Evolutionary conservation across 768 basidiomycete species (phyloP).

Genomic region (Tulasnella sp.): DNA sequence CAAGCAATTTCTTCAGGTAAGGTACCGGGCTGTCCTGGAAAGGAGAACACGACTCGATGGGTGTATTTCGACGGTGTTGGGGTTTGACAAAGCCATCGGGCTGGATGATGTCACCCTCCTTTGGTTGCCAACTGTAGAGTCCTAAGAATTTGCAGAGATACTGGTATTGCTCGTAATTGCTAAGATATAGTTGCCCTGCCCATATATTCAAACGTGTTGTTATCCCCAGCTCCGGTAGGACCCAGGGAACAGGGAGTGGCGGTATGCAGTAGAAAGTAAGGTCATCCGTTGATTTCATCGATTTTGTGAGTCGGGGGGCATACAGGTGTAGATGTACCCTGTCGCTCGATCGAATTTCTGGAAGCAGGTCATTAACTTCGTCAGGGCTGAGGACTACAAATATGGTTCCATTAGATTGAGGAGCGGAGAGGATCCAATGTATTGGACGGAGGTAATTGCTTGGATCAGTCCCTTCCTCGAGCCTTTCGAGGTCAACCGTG

Average conservation of each 20-base stretch:
- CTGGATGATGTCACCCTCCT: too few species aligned
- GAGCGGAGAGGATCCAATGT: conserved; percentile 6
- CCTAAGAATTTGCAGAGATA: too few species aligned
- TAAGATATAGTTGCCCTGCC: too few species aligned
- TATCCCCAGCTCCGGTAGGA: too few species aligned
- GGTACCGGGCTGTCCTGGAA: too few species aligned
- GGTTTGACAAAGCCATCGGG: too few species aligned
- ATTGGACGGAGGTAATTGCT: conserved; percentile 7
- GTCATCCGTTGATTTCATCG: background rate
- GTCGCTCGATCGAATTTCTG: conserved; percentile 6
- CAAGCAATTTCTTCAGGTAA: too few species aligned
- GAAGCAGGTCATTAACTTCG: conserved; percentile 5
- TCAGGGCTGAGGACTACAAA: conserved; percentile 4
- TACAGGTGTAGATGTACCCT: conserved; percentile 7
- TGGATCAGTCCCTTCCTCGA: background rate
- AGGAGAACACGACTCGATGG: too few species aligned
- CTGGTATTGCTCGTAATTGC: too few species aligned
- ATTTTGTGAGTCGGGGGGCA: background rate
- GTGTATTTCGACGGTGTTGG: too few species aligned
- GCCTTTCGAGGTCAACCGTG: background rate
- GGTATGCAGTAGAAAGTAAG: conserved; percentile 9
- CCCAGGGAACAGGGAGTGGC: background rate
- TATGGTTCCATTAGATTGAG: background rate
- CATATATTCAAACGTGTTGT: too few species aligned
- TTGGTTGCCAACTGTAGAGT: too few species aligned